Conservation (phyloP, 129 eudicot genomes). For the Flaveria brownii region DNA sequence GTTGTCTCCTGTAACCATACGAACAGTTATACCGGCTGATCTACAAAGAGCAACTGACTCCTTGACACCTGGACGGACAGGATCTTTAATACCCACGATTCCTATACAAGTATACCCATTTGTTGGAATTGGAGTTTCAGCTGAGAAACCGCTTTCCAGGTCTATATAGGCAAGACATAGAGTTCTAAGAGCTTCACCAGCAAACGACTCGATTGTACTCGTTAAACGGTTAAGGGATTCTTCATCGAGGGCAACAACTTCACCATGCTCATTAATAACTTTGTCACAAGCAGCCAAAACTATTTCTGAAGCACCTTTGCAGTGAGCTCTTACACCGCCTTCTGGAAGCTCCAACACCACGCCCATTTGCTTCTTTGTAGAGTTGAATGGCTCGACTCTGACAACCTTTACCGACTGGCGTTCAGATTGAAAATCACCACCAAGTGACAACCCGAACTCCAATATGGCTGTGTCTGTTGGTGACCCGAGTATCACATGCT, state of each 20-base stretch:
- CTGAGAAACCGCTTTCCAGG: slow-evolving; percentile 58
- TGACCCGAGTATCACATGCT: slow-evolving; percentile 72
- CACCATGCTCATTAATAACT: slow-evolving; percentile 62
- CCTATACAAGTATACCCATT: slow-evolving; percentile 86
- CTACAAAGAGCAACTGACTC: slow-evolving; percentile 95
- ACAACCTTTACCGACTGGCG: slow-evolving; percentile 45
- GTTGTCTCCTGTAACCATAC: slow-evolving; percentile 99
- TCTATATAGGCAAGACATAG: slow-evolving; percentile 87
- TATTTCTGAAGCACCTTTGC: slow-evolving; percentile 96
- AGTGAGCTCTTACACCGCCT: slow-evolving; percentile 72
- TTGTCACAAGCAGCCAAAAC: slow-evolving; percentile 84
- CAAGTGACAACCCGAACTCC: slow-evolving; percentile 78
- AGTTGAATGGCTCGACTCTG: slow-evolving; percentile 92
- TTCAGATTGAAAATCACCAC: slow-evolving; percentile 79
- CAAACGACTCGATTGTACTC: slow-evolving; percentile 64
- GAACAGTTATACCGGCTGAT: slow-evolving; percentile 82
- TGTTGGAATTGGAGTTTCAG: slow-evolving; percentile 62
- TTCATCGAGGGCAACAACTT: slow-evolving; percentile 72
- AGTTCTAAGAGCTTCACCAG: slow-evolving; percentile 90
- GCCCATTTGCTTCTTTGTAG: slow-evolving; percentile 96
- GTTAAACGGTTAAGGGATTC: slow-evolving; percentile 47
- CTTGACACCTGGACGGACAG: slow-evolving; percentile 95
- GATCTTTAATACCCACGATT: slow-evolving; percentile 96
- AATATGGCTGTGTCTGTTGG: slow-evolving; percentile 94
- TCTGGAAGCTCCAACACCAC: slow-evolving; percentile 81